Evolutionary conservation across 192 early-diverging fungal genomes (phyloP), one percentile per base, ranked within the genome.

Genomic region (Coemansia javaensis): DNA sequence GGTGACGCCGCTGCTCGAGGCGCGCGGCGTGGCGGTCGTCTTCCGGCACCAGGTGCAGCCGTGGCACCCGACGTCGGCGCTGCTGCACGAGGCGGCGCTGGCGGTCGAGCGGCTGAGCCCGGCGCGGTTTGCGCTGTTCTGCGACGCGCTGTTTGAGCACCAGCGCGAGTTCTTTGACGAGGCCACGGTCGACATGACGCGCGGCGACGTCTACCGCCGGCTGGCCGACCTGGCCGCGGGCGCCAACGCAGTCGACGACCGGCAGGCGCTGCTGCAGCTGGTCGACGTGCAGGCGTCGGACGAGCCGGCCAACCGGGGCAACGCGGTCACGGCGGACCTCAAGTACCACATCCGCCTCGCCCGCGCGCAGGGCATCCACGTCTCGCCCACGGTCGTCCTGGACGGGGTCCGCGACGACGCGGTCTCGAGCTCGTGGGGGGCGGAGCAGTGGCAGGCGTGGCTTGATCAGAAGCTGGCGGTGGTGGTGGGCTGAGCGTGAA

Each of bases 1-100:
- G 42, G 69, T 89, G 12, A 24, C 83, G 38, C 82, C 85, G 5
- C 76, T 57, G 35, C 38, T 85, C 8, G 47, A 62, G 3, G 10
- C 67, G 17, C 13, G 54, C 20, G 53, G 79, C 18, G 63, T 85
- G 2, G 74, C 84, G 27, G 60, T 92, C 35, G 59, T 86, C 13
- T 84, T 92, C 56, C 75, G 88, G 14, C 86, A 92, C 51, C 90
- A 92, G 62, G 75, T 92, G 37, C 90, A 91, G 47, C 84, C 87
- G 1, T 90, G 90, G 90, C 88, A 92, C 59, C 87, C 88, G 0
- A 56, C 64, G 17, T 85, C 83, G 1, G 85, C 84, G 4, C 45
- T 88, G 22, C 58, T 88, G 40, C 85, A 89, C 47, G 90, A 92
- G 59, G 85, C 86, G 27, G 81, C 78, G 28, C 39, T 89, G 31